Evolutionary conservation across 2,329 filamentous ascomycete species (phyloP).

Genomic region (Daldinia sp.): DNA sequence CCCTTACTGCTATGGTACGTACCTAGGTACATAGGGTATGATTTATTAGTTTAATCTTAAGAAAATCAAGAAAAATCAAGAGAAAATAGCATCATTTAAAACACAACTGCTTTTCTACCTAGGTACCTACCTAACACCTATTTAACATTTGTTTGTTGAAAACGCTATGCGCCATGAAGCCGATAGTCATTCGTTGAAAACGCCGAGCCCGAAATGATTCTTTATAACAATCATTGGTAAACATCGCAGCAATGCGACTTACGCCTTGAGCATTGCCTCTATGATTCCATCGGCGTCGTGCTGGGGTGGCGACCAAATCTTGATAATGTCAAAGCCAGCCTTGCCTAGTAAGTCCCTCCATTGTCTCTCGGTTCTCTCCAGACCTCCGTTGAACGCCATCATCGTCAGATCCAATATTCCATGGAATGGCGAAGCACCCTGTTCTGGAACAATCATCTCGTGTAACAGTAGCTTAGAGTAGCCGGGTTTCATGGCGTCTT

Average conservation of each 20-base stretch:
- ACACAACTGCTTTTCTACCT: no score
- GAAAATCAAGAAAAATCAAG: no score
- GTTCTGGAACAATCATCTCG: constrained; percentile 47
- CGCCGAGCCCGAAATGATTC: not conserved
- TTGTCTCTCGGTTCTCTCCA: constrained; percentile 42
- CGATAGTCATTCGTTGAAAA: not conserved
- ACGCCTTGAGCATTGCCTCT: constrained; percentile 34
- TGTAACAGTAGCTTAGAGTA: constrained; percentile 48
- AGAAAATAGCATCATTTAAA: not conserved
- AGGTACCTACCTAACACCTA: no score
- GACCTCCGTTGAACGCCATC: constrained; percentile 44
- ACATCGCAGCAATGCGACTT: not conserved
- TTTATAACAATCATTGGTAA: not conserved
- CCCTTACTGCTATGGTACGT: no score
- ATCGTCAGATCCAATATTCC: constrained; percentile 44
- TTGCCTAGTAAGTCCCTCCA: constrained; percentile 38
- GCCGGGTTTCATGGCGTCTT: constrained; percentile 44
- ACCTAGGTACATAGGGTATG: no score
- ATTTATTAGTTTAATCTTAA: no score
- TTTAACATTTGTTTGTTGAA: not conserved
- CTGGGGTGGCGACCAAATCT: constrained; percentile 34
- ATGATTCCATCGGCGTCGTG: constrained; percentile 41
- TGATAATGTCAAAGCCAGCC: constrained; percentile 39
- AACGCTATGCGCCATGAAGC: not conserved
- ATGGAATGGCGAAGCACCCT: constrained; percentile 35